A percentile compares a stretch with the other conserved stretches of the same genome.
Conservation (phyloP, 768 basidiomycete genomes). For the Xanthoconium purpureum region DNA sequence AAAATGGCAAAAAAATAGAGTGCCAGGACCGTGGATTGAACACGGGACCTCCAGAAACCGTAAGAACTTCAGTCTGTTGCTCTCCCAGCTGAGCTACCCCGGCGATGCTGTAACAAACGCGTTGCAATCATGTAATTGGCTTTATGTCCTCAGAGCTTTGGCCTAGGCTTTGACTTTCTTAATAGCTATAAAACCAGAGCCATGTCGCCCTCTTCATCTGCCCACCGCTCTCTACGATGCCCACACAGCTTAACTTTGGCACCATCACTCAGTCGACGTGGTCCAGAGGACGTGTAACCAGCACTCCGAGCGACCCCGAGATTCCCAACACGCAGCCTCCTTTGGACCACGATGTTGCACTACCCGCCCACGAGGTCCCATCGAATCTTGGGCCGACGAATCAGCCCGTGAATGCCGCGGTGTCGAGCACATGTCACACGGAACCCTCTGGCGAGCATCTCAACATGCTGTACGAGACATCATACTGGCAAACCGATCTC, state of each 20-base stretch:
- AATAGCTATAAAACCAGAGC: slow-evolving; percentile 2
- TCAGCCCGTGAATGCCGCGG: background rate
- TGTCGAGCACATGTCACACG: background rate
- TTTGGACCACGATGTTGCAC: background rate
- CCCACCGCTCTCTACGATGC: background rate
- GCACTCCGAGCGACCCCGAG: background rate
- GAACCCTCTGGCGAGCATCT: slow-evolving; percentile 10
- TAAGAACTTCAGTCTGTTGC: slow-evolving; percentile 59
- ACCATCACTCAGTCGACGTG: background rate
- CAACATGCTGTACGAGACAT: background rate
- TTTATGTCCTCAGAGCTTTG: background rate
- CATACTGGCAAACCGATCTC: slow-evolving; percentile 15
- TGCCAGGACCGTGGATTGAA: slow-evolving; percentile 58
- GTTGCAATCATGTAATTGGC: too few species aligned
- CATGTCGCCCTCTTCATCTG: background rate
- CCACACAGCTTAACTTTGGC: background rate
- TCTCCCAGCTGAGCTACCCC: slow-evolving; percentile 75
- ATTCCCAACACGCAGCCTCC: too few species aligned
- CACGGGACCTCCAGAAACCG: slow-evolving; percentile 43
- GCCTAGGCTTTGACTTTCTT: slow-evolving; percentile 3
- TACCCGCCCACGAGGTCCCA: background rate
- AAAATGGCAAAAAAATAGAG: slow-evolving; percentile 1
- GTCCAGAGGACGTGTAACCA: background rate
- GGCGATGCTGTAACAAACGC: slow-evolving; percentile 29
- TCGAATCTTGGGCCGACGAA: background rate